Conservation (phyloP, 257 asterid species). For the Verbascum thapsus region DNA sequence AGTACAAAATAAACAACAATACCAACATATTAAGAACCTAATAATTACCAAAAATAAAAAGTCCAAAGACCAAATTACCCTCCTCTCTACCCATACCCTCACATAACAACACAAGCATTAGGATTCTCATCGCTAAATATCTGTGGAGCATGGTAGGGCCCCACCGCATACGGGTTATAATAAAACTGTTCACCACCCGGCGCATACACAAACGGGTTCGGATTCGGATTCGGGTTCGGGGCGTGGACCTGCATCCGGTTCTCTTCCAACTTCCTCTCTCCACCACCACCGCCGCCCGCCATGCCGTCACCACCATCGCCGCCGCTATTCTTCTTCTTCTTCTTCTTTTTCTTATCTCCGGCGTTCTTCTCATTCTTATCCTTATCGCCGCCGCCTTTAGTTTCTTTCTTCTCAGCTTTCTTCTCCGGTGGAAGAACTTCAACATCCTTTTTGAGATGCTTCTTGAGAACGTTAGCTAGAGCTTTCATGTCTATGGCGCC, state of each 20-base stretch:
- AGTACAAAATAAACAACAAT: too few relatives aligned
- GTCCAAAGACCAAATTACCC: too few relatives aligned
- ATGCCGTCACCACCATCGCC: conserved; percentile 25
- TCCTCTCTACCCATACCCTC: too few relatives aligned
- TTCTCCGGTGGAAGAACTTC: conserved; percentile 63
- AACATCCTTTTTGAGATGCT: conserved; percentile 60
- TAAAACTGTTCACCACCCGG: conserved; percentile 44
- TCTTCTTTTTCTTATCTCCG: not conserved
- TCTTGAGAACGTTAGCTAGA: conserved; percentile 57
- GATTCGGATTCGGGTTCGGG: too few relatives aligned
- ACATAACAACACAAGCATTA: conserved; percentile 48
- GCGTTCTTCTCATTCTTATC: conserved; percentile 24
- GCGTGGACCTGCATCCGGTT: conserved; percentile 34
- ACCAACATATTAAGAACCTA: too few relatives aligned
- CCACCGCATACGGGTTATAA: conserved; percentile 33
- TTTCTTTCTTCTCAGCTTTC: conserved; percentile 57
- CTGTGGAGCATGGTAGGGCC: conserved; percentile 42
- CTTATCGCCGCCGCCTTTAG: conserved; percentile 12
- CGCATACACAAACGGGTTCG: too few relatives aligned
- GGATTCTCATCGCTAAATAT: conserved; percentile 55
- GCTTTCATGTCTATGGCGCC: conserved; percentile 86
- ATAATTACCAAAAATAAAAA: too few relatives aligned
- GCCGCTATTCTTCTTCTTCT: conserved; percentile 6
- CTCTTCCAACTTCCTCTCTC: too few relatives aligned
- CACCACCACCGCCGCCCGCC: conserved; percentile 26